Evolutionary conservation across 2,329 filamentous ascomycete genomes (phyloP).

Genomic region (Fusarium azukiicola): DNA sequence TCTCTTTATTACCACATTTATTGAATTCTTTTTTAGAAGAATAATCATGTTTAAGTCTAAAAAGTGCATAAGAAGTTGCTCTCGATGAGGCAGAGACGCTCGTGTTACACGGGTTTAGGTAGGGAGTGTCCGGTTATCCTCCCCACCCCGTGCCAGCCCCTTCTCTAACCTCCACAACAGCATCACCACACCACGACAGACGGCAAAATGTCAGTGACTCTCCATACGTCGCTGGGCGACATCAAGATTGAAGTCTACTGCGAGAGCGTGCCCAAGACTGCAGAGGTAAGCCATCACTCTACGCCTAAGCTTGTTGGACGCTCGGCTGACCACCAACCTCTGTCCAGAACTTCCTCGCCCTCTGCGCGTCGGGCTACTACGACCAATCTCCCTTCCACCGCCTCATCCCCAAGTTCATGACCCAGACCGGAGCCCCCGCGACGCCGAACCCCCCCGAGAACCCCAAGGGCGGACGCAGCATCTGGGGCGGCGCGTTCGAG

Average conservation of each 20-base stretch:
- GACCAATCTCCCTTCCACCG: constrained; percentile 89
- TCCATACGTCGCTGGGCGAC: constrained; percentile 94
- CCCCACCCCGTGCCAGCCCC: neutral
- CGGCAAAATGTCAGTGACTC: constrained; percentile 80
- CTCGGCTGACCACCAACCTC: constrained; percentile 35
- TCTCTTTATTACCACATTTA: too few species aligned
- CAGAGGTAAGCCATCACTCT: constrained; percentile 79
- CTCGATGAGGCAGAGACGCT: too few species aligned
- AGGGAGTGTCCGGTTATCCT: too few species aligned
- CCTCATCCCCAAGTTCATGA: constrained; percentile 90
- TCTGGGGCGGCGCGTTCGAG: constrained; percentile 87
- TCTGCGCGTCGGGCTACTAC: constrained; percentile 91
- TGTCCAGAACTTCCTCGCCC: constrained; percentile 89
- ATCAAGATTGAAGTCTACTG: constrained; percentile 98
- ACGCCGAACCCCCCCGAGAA: constrained; percentile 73
- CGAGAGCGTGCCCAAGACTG: constrained; percentile 95
- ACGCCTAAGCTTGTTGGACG: neutral
- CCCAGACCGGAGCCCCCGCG: constrained; percentile 86
- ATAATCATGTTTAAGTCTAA: too few species aligned
- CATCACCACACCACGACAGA: neutral
- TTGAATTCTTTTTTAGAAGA: too few species aligned
- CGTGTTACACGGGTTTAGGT: too few species aligned
- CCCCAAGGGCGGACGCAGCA: constrained; percentile 85
- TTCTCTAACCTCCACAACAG: constrained; percentile 3
- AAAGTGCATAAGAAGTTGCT: too few species aligned